phyloP scores from a whole-genome alignment of 208 protist species.

The Angomonas desouzai region DNA sequence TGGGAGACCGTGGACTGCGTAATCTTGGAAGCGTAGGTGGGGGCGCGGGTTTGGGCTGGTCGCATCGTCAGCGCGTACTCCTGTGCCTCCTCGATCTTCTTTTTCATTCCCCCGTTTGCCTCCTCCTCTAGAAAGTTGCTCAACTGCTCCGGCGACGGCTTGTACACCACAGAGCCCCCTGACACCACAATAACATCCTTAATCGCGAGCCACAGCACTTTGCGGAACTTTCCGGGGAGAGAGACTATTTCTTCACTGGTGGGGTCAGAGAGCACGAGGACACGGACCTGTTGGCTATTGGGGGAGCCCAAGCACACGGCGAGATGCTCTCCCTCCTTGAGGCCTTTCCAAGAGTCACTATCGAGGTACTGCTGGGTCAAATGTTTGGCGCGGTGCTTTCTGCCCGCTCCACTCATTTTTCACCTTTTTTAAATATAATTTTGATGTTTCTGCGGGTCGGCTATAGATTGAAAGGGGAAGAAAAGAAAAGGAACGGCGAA shows the following conservation, averaged over 20 bases:
- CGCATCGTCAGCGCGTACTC: background rate
- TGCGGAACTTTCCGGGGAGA: conserved; percentile 84
- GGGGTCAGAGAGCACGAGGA: conserved; percentile 29
- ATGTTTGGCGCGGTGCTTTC: conserved; percentile 85
- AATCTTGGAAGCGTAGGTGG: background rate
- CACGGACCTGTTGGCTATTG: conserved; percentile 68
- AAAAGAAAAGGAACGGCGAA: no score
- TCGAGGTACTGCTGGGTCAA: conserved; percentile 74
- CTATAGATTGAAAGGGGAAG: no score
- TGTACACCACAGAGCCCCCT: conserved; percentile 53
- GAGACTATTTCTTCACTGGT: conserved; percentile 37
- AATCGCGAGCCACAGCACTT: conserved; percentile 83
- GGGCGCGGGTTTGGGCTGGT: background rate
- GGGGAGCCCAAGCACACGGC: conserved; percentile 68
- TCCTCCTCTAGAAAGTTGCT: conserved; percentile 50
- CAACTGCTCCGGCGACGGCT: conserved; percentile 76
- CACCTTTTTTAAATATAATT: background rate
- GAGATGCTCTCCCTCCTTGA: conserved; percentile 40
- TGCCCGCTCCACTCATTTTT: conserved; percentile 69
- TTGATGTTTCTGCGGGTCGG: no score
- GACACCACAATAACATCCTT: conserved; percentile 73
- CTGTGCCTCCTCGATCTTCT: conserved; percentile 38
- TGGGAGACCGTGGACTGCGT: background rate
- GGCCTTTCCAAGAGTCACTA: conserved; percentile 43
- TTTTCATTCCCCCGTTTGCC: conserved; percentile 30